A percentile compares a stretch with the other conserved stretches of the same genome.
Evolutionary conservation across 495 filamentous ascomycete species (phyloP).

Genomic region (Tuber magnatum): DNA sequence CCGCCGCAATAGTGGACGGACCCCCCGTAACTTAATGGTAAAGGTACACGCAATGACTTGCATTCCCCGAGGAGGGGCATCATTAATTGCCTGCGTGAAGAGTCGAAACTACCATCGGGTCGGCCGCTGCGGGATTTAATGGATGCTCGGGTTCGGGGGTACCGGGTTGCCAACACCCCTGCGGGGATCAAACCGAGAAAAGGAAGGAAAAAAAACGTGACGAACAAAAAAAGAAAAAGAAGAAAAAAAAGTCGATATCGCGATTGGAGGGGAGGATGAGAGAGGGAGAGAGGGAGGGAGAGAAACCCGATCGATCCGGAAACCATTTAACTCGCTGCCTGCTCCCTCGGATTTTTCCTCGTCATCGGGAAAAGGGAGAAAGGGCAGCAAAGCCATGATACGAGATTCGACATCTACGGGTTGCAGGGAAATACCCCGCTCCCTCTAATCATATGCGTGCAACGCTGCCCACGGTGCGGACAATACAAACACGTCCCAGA

Average conservation of each 20-base stretch:
- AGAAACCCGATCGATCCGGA: not conserved
- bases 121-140: not conserved
- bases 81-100: not conserved
- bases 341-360: not conserved
- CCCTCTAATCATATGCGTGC: not conserved
- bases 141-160: not conserved
- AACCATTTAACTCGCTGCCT: not conserved
- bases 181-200: not conserved
- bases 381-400: not conserved
- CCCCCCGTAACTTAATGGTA: not conserved
- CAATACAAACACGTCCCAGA: not conserved
- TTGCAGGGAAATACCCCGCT: not conserved
- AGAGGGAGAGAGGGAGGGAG: not conserved
- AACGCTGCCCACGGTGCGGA: not conserved
- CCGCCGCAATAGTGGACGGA: not conserved
- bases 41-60: not conserved
- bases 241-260: not conserved
- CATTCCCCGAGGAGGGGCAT: not conserved
- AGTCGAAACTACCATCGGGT: not conserved
- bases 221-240: no score
- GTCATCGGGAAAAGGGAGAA: not conserved
- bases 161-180: not conserved
- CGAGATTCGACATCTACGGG: not conserved
- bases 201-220: not conserved
- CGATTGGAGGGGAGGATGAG: not conserved